Base-by-base conservation (phyloP, 2,329 filamentous ascomycete species). In the Fusarium zealandicum region DNA sequence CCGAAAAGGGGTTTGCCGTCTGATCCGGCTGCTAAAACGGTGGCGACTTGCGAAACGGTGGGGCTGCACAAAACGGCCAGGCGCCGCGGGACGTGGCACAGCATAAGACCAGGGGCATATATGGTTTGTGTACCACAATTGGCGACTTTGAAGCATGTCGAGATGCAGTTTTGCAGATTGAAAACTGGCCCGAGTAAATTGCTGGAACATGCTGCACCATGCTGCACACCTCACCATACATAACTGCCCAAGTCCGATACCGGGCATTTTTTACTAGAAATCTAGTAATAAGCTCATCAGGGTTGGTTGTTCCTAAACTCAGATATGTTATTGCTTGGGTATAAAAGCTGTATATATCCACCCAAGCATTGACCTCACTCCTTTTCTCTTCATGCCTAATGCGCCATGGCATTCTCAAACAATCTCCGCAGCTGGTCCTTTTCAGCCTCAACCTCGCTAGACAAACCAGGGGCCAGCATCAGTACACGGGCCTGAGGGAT, bases 401-500 rank as follows among this genome's bases (percentile, higher is more conserved):
- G 71, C 43, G 63, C 64, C 76, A 85, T 73, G 6, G 82, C 77
- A 46, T 78, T 73, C 69, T 92, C 89, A 73, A 93, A 90, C 60
- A 95, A 70, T 10, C 70, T 73, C 58, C 85, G 81, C 66, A 95
- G 73, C 74, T 93, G 88, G 50, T 90, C 88, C 72, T 82, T 86
- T 73, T 93, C 90, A 40, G 80, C 78, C 66, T 87, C 80, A 39
- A 90, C 73, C 69, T 92, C 89, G 63, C 82, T 83, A 32, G 84
- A 85, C 67, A 99, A 73, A 20, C 84, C 92, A 1, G 95, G 96
- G 25, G 95, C 95, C 58, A 99, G 76, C 88, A 93, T 95, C 69
- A 99, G 73, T 49, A 99, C 96, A 62, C 95, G 81, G 50, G 86
- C 86, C 78, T 99, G 95, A 5, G 95, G 95, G 57, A 99, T 87